Evolutionary conservation across 352 stramenopile genomes (phyloP), one percentile per base, ranked within the genome.

Genomic region (Blastocystis sp.): DNA sequence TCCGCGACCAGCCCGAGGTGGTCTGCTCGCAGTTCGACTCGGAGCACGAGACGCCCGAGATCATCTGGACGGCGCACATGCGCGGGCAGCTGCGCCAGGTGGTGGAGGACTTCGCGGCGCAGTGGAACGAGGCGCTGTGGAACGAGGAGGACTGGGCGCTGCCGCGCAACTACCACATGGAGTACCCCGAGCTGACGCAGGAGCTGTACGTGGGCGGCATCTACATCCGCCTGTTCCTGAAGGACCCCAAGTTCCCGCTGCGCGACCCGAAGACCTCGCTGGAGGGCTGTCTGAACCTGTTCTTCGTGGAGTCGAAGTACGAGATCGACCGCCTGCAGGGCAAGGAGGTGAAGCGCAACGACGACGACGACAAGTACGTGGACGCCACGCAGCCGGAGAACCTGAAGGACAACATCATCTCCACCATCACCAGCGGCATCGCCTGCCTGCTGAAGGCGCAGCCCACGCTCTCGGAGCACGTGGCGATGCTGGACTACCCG

Each of bases 1-100:
- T 94, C 38, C 92, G 92, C 52, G 89, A 88, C 34, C 71, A 92
- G 77, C 89, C 17, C 78, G 89, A 41, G 90, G 89, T 40, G 71
- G 81, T 61, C 90, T 93, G 88, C 53, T 93, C 52, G 89, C 89
- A 74, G 23, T 91, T 94, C 60, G 90, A 98, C 91, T 89, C 86
- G 59, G 93, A 97, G 67, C 94, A 95, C 86, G 93, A 95, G 87
- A 96, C 92, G 34, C 95, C 95, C 0, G 95, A 98, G 88, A 91
- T 98, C 9, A 94, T 98, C 38, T 98, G 95, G 95, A 95, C 96
- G 71, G 89, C 89, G 23, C 91, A 92, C 2, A 95, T 96, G 82
- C 92, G 94, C 52, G 92, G 91, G 4, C 92, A 96, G 82, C 89
- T 97, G 48, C 91, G 93, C 19, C 91, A 92, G 41, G 92, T 91